phyloP scores from a whole-genome alignment of 768 basidiomycete genomes.

The Tylopilus rubrobrunneus region DNA sequence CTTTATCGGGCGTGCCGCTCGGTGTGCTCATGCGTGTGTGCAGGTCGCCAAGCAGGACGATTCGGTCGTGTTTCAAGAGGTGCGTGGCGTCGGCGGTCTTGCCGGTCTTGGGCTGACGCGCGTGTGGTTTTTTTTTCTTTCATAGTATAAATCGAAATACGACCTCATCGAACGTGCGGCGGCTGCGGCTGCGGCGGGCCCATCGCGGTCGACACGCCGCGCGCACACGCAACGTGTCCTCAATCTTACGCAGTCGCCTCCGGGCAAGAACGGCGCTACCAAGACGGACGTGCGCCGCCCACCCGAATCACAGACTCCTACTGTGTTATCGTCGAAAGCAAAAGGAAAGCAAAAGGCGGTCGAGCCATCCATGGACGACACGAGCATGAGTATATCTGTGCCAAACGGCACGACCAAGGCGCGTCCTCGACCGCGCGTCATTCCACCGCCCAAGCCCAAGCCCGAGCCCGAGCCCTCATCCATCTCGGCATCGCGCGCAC shows the following conservation, averaged over 20 bases:
- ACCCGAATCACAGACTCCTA: not conserved
- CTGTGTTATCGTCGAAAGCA: constrained; percentile 24
- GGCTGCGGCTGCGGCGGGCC: constrained; percentile 39
- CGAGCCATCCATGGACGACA: constrained; percentile 11
- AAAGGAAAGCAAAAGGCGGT: constrained; percentile 32
- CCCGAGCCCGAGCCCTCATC: constrained; percentile 5
- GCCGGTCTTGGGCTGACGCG: constrained; percentile 1
- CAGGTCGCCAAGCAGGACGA: constrained; percentile 73
- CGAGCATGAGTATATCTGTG: constrained; percentile 6
- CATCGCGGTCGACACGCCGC: constrained; percentile 58
- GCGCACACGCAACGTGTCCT: constrained; percentile 54
- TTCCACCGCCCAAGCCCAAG: not conserved
- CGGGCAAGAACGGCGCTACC: constrained; percentile 11
- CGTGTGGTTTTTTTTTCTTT: not conserved
- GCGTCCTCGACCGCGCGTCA: constrained; percentile 9
- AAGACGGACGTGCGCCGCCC: constrained; percentile 12
- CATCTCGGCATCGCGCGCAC: constrained; percentile 10
- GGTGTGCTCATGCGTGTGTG: not conserved
- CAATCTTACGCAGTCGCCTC: constrained; percentile 32
- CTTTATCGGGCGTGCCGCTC: not conserved
- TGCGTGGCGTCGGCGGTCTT: constrained; percentile 32
- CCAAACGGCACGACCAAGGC: constrained; percentile 10
- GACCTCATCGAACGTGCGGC: constrained; percentile 54
- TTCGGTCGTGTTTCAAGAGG: constrained; percentile 69
- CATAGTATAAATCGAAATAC: constrained; percentile 57